Evolutionary conservation across 208 protist species (phyloP), one percentile per base, ranked within the genome.

Genomic region (Acanthamoeba healyi): DNA sequence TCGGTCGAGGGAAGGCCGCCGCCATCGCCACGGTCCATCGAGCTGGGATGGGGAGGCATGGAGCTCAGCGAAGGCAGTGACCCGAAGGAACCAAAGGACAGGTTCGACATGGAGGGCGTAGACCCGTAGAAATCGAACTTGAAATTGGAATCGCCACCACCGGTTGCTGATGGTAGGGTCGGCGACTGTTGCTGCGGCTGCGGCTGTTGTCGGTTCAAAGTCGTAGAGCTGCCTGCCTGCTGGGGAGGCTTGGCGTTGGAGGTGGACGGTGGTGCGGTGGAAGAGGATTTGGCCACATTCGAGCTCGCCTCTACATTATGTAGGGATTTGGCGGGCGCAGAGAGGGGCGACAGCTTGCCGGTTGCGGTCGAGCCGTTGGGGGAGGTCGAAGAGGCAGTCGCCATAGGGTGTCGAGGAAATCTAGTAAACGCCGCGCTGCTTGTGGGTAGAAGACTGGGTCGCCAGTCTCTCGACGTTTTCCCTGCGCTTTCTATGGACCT

Each of bases 41-140:
- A 42, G 24, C 72, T 46, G 32, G 42, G 40, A 10, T n/a, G 40
- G 49, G 42, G 40, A 7, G 40, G 40, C 72, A 82, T 54, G n/a
- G 42, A 51, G 15, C 34, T 26, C 0, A 87, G 24, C 7, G 44
- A 61, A 0, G 79, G 79, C 32, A 87, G 46, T 17, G 79, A 87
- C 29, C 32, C 32, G 79, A 87, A 61, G 14, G 79, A 87, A 61
- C 49, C 32, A n/a, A 87, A 87, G 22, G 79, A 87, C 29, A 63
- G 24, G 79, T 61, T 61, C 42, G 46, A 63, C 79, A 87, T 51
- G 42, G 79, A 87, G 22, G 79, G 79, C 19, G 42, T 87, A n/a
- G 79, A 87, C 15, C 79, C 79, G 49, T 44, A 87, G 79, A 87
- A 87, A 26, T 87, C 79, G n/a, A 87, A 87, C 19, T 79, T 79